Evolutionary conservation across 2,329 filamentous ascomycete genomes (phyloP).

Genomic region (Metarhizium guizhouense): DNA sequence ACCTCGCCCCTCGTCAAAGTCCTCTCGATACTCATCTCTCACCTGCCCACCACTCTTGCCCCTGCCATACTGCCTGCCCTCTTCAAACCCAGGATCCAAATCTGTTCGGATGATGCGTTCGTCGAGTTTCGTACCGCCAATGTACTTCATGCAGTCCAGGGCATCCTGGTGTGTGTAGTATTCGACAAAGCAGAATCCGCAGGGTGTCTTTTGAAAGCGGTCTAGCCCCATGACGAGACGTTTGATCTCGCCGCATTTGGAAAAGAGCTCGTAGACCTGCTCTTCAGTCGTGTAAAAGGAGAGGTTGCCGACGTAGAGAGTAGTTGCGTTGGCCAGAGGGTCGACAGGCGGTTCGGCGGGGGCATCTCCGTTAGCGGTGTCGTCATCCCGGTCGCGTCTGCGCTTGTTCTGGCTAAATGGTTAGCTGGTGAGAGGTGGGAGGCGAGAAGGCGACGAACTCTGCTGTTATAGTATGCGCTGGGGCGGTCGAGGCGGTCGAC

Average conservation of each 20-base stretch:
- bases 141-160: constrained; percentile 96
- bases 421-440: constrained; percentile 4
- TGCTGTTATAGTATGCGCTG: constrained; percentile 83
- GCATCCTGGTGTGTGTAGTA: constrained; percentile 98
- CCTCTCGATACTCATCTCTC: constrained; percentile 92
- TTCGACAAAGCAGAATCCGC: constrained; percentile 98
- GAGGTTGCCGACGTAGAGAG: constrained; percentile 95
- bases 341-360: constrained; percentile 47
- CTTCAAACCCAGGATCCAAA: constrained; percentile 88
- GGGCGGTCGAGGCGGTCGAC: constrained; percentile 90
- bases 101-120: constrained; percentile 95
- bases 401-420: constrained; percentile 54
- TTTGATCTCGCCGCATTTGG: constrained; percentile 96
- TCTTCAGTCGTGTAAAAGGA: constrained; percentile 99
- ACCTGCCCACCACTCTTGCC: constrained; percentile 96
- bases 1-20: constrained; percentile 90
- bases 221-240: constrained; percentile 96
- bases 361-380: constrained; percentile 29
- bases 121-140: constrained; percentile 95
- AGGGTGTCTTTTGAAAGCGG: constrained; percentile 93
- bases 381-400: constrained; percentile 53
- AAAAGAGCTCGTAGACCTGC: constrained; percentile 95
- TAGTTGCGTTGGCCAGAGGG: constrained; percentile 78
- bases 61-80: constrained; percentile 90
- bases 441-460: constrained; percentile 44